Base-by-base conservation (phyloP, 305 asterid species). In the Salvia sclarea region DNA sequence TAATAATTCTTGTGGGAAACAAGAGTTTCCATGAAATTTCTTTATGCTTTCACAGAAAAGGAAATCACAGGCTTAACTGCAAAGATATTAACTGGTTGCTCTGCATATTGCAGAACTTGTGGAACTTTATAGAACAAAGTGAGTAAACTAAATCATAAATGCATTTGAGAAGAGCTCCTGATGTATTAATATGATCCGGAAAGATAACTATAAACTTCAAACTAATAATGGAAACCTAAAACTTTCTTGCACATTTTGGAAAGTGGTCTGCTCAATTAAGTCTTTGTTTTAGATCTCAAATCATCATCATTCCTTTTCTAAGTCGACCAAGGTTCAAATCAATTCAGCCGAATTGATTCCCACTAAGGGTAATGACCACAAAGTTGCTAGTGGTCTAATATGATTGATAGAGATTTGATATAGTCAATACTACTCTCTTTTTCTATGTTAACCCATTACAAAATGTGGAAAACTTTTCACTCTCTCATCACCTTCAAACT, bases 311-410 rank as follows among this genome's bases (percentile, higher is more conserved):
- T 69, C 7, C 49, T 31, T 57, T 43, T 52, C 18, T 28, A 13
- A 69, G 58, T 24, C 22, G n/a, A 48, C 25, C 41, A 59, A 68
- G 22, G 38, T 40, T 53, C 45, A 52, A 45, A 41, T 57, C 33
- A 57, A 24, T 40, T 41, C 64, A 21, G 31, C 65, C 11, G 50
- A 71, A 75, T 55, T 69, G 67, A 61, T 66, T 71, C 75, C 61
- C 49, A 49, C 18, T 41, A 24, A 18, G 48, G 38, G 38, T 55
- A 57, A 24, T 35, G 61, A 35, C 28, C 48, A 68, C 48, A 54
- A 47, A 72, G 56, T 41, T 43, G 33, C 14, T 22, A 49, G 66
- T n/a, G 44, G 41, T 47, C 22, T 17, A 52, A 12, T 10, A 44
- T 13, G 11, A 22, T 20, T 28, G 59, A 12, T 25, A 38, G 25